Evolutionary conservation across 441 rosid genomes (phyloP).

Genomic region (Adansonia gregorii): DNA sequence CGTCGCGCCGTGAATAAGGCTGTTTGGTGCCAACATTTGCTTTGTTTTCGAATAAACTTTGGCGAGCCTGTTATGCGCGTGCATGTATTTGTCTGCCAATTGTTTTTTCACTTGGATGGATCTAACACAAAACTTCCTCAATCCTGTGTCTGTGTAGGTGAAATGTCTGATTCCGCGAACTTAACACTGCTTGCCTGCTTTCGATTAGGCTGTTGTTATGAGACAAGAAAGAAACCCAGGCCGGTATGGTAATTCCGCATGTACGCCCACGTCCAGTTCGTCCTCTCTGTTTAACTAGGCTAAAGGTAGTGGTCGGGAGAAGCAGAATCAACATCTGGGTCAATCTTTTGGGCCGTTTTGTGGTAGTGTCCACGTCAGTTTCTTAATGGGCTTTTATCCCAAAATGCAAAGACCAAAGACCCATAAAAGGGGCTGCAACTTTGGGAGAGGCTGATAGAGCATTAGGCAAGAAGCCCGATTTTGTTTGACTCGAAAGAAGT

Average conservation of each 20-base stretch:
- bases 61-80: neutral
- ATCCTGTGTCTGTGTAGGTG: constrained; percentile 11
- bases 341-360: neutral
- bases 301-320: neutral
- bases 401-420: neutral
- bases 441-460: neutral
- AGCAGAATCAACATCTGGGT: neutral
- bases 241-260: neutral
- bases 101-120: constrained; percentile 18
- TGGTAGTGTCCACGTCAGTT: neutral
- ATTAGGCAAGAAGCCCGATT: neutral
- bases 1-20: neutral
- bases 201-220: neutral
- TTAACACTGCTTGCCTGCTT: neutral
- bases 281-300: neutral
- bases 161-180: constrained; percentile 8
- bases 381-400: neutral
- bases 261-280: too few species aligned
- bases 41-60: neutral
- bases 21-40: constrained; percentile 14
- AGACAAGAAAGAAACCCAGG: neutral
- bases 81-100: neutral
- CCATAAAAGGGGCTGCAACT: neutral
- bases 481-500: neutral
- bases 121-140: constrained; percentile 27